A percentile compares a stretch with the other conserved stretches of the same genome.
phyloP scores from a whole-genome alignment of 1,284 basidiomycete species.

The Leucoagaricus sp. region DNA sequence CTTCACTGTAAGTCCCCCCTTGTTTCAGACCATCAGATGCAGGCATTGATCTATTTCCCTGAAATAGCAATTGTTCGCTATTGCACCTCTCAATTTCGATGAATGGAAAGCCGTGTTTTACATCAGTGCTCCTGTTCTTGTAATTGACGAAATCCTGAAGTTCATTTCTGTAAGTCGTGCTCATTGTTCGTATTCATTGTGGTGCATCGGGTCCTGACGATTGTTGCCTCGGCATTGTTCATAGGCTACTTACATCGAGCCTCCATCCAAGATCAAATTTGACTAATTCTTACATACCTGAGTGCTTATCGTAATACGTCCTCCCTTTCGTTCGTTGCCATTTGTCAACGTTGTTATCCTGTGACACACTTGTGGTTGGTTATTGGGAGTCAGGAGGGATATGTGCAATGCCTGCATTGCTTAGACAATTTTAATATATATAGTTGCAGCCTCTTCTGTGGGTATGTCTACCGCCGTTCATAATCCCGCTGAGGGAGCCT shows the following conservation, averaged over 20 bases:
- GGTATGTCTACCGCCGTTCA: too few relatives aligned
- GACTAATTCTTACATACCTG: constrained; percentile 29
- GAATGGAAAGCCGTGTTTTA: constrained; percentile 97
- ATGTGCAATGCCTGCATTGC: background rate
- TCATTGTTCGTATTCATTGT: background rate
- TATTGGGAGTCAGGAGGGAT: background rate
- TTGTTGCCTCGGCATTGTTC: background rate
- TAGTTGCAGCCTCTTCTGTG: background rate
- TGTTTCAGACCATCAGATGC: background rate
- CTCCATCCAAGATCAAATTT: constrained; percentile 48
- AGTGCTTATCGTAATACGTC: background rate
- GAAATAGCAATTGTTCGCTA: constrained; percentile 81
- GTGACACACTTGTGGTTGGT: background rate
- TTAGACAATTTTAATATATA: constrained; percentile 5
- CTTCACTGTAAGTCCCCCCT: constrained; percentile 70
- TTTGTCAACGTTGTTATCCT: background rate
- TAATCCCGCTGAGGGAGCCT: too few relatives aligned
- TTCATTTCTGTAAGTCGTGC: constrained; percentile 65
- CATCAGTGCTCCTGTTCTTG: constrained; percentile 86
- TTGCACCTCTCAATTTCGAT: constrained; percentile 86
- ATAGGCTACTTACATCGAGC: constrained; percentile 46
- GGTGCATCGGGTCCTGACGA: background rate
- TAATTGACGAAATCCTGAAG: constrained; percentile 93
- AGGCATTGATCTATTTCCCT: constrained; percentile 15
- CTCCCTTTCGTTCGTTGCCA: background rate